Conservation (phyloP, 139 green algal species). For the Chlamydomonas applanata region DNA sequence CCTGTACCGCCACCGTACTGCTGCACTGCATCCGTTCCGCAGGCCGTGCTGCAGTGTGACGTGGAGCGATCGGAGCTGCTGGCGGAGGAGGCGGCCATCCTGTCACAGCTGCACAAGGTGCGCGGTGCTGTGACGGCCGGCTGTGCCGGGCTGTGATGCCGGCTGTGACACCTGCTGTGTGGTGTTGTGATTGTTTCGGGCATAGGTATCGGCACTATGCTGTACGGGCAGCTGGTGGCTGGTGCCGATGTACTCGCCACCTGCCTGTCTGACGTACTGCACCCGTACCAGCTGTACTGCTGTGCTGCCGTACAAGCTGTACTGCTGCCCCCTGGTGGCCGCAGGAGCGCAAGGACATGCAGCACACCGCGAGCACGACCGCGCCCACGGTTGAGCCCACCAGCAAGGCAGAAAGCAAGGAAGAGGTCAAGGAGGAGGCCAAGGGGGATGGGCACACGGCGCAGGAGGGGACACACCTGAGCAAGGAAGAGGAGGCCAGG, state of each 20-base stretch:
- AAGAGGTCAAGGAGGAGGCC: background rate
- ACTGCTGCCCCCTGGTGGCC: background rate
- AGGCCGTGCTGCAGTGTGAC: conserved; percentile 77
- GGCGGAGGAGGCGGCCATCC: conserved; percentile 64
- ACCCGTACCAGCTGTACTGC: too few relatives aligned
- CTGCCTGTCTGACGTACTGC: too few relatives aligned
- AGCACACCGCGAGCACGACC: background rate
- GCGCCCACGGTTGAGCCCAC: background rate
- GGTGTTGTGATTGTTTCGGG: too few relatives aligned
- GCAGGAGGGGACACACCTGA: conserved; percentile 6
- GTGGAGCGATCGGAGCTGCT: conserved; percentile 74
- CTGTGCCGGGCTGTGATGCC: too few relatives aligned
- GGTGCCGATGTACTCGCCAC: too few relatives aligned
- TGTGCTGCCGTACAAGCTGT: too few relatives aligned
- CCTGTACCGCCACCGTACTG: too few relatives aligned
- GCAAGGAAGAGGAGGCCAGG: conserved; percentile 15
- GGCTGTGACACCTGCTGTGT: too few relatives aligned
- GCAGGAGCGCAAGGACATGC: conserved; percentile 2
- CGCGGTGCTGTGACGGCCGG: too few relatives aligned
- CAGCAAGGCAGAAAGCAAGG: background rate
- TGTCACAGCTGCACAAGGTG: conserved; percentile 34
- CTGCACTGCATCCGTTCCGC: background rate
- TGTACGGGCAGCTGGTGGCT: too few relatives aligned
- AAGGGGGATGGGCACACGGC: background rate
- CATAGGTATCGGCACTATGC: too few relatives aligned